Evolutionary conservation across 2,329 filamentous ascomycete species (phyloP), one percentile per base, ranked within the genome.

Genomic region (Metarhizium rileyi): DNA sequence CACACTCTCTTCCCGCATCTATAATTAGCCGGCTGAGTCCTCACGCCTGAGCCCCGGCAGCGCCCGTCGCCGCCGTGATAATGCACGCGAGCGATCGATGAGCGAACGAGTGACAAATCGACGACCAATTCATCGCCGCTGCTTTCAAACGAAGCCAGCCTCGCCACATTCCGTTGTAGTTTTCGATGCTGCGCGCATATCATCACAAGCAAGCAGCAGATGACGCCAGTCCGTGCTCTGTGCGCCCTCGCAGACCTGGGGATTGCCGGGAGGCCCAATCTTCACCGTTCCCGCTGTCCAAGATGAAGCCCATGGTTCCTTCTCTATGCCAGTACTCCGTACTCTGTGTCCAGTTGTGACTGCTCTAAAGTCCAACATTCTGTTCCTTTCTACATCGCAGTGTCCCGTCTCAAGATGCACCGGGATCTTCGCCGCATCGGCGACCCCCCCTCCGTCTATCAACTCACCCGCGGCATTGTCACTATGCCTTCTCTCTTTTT

Each of bases 261-360:
- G 38, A 43, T 16, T 41, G 30, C 40, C 47, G 40, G 38, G 47
- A 27, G 36, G 30, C n/a, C 47, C 47, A 30, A 44, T 18, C 22
- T 41, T n/a, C 33, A 18, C 18, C 35, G 45, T 41, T 30, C 10
- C 46, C 25, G 27, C 46, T 43, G 46, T 38, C 40, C 40, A 41
- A 38, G 8, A 38, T 47, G 33, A 36, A 27, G 45, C 22, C 45
- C 22, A 12, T 30, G 18, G 30, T 45, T n/a, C n/a, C 40, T 45
- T 9, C 10, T n/a, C 10, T 14, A 16, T 36, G 27, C 10, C 10
- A 5, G 10, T 10, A 28, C 27, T 28, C 27, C 10, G 27, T 28
- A 28, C 14, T 33, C 30, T 33, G 41, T 49, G 28, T 42, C 16
- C 10, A 16, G 6, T 7, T 38, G n/a, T n/a, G n/a, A n/a, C n/a